phyloP scores from a whole-genome alignment of 495 filamentous ascomycete species.

The Parachaetomium inaequale region DNA sequence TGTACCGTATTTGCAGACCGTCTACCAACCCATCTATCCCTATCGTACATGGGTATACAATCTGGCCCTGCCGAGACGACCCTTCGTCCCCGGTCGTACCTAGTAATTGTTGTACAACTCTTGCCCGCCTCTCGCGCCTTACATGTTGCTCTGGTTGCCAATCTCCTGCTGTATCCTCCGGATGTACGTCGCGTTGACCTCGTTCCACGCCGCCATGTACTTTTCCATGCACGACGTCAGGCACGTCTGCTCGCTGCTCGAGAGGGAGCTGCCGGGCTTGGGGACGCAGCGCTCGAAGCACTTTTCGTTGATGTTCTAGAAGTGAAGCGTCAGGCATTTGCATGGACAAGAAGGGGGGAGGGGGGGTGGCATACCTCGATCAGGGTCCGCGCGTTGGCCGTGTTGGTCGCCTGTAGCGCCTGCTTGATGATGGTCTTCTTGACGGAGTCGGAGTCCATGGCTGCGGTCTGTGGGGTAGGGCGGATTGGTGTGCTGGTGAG shows the following conservation, averaged over 20 bases:
- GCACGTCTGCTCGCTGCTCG: constrained; percentile 69
- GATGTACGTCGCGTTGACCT: constrained; percentile 72
- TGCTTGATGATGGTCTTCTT: constrained; percentile 72
- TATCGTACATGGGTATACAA: no score
- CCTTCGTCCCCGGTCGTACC: no score
- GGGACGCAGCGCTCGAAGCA: constrained; percentile 94
- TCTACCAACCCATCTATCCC: neutral
- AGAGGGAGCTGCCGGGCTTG: constrained; percentile 74
- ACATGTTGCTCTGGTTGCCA: constrained; percentile 19
- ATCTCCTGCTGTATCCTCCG: constrained; percentile 62
- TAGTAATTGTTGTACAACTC: constrained; percentile 3
- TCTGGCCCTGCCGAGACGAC: no score
- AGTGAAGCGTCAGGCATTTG: constrained; percentile 1
- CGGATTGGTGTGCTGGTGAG: neutral
- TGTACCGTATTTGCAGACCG: neutral
- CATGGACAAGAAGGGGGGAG: neutral
- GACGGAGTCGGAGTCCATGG: constrained; percentile 45
- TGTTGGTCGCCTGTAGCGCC: constrained; percentile 67
- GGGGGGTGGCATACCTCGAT: constrained; percentile 59
- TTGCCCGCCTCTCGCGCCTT: neutral
- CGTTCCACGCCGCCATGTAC: constrained; percentile 93
- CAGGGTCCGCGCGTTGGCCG: constrained; percentile 68
- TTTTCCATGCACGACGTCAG: constrained; percentile 92
- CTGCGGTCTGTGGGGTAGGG: constrained; percentile 4
- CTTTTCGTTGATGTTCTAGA: constrained; percentile 90